These are phyloP conservation scores for Berkeleyomyces rouxiae DNA, from an alignment of 2,329 filamentous ascomycete species.

Conservation along the genomic window DNA sequence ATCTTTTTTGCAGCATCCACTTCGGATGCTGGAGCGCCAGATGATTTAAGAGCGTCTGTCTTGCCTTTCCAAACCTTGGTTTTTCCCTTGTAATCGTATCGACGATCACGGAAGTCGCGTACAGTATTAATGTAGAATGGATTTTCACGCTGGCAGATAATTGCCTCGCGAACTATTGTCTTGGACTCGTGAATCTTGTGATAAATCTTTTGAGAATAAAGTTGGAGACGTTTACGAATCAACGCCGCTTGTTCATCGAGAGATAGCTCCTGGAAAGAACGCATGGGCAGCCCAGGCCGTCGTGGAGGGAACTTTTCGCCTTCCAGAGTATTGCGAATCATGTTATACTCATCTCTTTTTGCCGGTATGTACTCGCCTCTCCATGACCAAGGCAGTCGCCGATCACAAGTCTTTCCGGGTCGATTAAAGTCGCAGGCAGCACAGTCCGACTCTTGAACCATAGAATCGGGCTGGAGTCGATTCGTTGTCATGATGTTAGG, in stretches of 20 bases:
- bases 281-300: constrained; percentile 47
- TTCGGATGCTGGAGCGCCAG: constrained; percentile 58
- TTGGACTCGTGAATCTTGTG: constrained; percentile 96
- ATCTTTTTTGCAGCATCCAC: constrained; percentile 96
- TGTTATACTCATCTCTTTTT: constrained; percentile 97
- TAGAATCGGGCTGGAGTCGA: constrained; percentile 91
- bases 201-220: constrained; percentile 97
- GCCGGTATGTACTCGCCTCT: constrained; percentile 92
- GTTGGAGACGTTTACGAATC: constrained; percentile 71
- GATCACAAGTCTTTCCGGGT: constrained; percentile 91
- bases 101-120: constrained; percentile 84
- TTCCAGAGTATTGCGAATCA: constrained; percentile 82
- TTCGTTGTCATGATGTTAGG: constrained; percentile 99
- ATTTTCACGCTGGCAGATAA: constrained; percentile 96
- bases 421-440: constrained; percentile 97
- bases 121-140: constrained; percentile 98
- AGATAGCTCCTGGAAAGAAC: constrained; percentile 66
- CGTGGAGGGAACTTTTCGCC: constrained; percentile 85
- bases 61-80: constrained; percentile 99
- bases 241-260: constrained; percentile 67
- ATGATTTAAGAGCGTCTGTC: constrained; percentile 67
- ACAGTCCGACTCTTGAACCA: constrained; percentile 92
- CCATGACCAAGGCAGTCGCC: constrained; percentile 92
- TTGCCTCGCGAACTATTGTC: constrained; percentile 84
- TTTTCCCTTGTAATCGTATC: constrained; percentile 96